Evolutionary conservation across 768 basidiomycete species (phyloP), one percentile per base, ranked within the genome.

Genomic region (Dentipellis sp.): DNA sequence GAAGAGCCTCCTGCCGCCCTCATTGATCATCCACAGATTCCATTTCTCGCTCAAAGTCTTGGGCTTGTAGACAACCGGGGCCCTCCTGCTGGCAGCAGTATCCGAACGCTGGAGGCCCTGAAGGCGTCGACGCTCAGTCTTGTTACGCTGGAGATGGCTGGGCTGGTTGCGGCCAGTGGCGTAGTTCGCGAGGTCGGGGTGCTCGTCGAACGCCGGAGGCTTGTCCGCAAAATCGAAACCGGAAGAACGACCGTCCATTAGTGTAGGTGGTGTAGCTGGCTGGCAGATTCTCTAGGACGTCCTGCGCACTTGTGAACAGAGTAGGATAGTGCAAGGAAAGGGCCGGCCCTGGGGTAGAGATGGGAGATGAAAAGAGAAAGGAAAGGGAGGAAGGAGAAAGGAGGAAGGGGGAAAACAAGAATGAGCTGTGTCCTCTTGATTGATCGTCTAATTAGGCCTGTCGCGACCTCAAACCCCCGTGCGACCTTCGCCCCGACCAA

Each of bases 1-100:
- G 75, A 94, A 91, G 39, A 94, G 62, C 54, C 80, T 76, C 46
- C 79, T 78, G 12, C 87, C 83, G 64, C 94, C 94, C 66, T 94
- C 93, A 67, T 94, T 94, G 68, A 94, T 91, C 87, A 92, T 88
- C 93, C 93, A 95, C n/a, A 83, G 63, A 61, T 78, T 75, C 63
- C 80, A 77, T 61, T 69, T 78, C 63, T 82, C 76, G 46, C 64
- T 63, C 48, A 72, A 65, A 2, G 75, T 72, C 53, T 63, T 69
- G 35, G 78, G 73, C 48, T 67, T 64, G 58, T 74, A 74, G 14
- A 67, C 67, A 0, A 67, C 64, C 5, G 64, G 65, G 37, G 61
- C 55, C 1, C 56, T 58, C 1, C 72, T 67, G 45, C 50, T 60
- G 42, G 42, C 42, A 23, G 61, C 68, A 10, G 79, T 78, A 60